Evolutionary conservation across 2,329 filamentous ascomycete genomes (phyloP).

Genomic region (Ceratocystis lukuohia): DNA sequence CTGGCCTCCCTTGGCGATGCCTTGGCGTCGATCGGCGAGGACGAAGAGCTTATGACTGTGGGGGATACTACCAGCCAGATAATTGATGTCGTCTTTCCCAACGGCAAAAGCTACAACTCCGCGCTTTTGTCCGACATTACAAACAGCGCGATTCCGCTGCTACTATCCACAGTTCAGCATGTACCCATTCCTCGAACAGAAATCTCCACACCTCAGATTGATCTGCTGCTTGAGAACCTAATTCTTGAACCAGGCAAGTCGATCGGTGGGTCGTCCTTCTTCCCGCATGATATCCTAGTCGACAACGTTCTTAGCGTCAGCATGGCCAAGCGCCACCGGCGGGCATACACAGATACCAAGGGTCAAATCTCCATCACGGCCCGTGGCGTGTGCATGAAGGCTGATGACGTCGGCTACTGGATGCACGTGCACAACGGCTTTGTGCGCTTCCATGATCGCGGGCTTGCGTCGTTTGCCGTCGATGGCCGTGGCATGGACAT

Average conservation of each 20-base stretch:
- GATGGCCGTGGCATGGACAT: conserved; percentile 82
- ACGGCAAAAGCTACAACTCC: conserved; percentile 47
- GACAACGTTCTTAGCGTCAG: conserved; percentile 77
- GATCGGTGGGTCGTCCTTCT: conserved; percentile 73
- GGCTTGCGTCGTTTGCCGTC: conserved; percentile 72
- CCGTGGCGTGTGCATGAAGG: conserved; percentile 72
- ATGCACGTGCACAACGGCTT: conserved; percentile 64
- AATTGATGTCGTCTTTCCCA: conserved; percentile 54
- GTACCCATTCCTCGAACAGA: conserved; percentile 86
- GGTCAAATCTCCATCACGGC: conserved; percentile 46
- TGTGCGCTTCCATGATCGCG: conserved; percentile 63
- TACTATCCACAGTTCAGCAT: conserved; percentile 69
- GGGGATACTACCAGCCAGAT: conserved; percentile 54
- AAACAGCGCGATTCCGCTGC: conserved; percentile 66
- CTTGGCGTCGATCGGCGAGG: conserved; percentile 53
- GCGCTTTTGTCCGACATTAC: conserved; percentile 63
- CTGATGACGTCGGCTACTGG: conserved; percentile 84
- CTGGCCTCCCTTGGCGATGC: conserved; percentile 27
- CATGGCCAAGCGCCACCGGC: conserved; percentile 27
- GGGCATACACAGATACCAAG: conserved; percentile 46
- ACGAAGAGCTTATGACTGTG: conserved; percentile 59
- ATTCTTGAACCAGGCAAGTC: conserved; percentile 79
- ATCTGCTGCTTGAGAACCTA: conserved; percentile 78
- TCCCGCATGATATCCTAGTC: conserved; percentile 67
- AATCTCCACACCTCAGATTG: conserved; percentile 66